Evolutionary conservation across 306 rosid species (phyloP), one percentile per base, ranked within the genome.

Genomic region (Ormosia emarginata): DNA sequence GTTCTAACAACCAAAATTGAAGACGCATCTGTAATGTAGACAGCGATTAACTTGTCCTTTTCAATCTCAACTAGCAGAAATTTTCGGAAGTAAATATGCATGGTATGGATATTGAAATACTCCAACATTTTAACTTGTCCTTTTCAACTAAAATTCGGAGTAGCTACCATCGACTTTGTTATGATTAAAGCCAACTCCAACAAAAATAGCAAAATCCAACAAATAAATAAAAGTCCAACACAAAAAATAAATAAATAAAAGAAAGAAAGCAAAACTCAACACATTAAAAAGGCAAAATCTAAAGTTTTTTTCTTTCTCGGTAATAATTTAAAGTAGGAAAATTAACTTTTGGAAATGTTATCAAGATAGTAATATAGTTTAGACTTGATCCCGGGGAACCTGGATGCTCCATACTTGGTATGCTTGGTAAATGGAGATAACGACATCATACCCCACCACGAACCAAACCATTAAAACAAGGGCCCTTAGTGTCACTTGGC

Each of bases 401-500:
- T 8, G 58, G 66, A 68, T 46, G 64, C 43, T 58, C 72, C 85
- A 58, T 36, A 68, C 4, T 67, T 67, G 32, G 39, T 34, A 55
- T 58, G 37, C 34, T n/a, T 57, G 1, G 33, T 79, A 39, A 67
- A 30, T 77, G n/a, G 10, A 70, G 82, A 69, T n/a, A 63, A 70
- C 52, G 39, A 75, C 77, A 34, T 44, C 55, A 53, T 65, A 58
- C 69, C 85, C 81, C 29, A 79, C 71, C 52, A 57, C 0, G 34
- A 12, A 67, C 62, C 30, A 71, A 67, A 46, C 56, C 44, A 67
- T 64, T 76, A 49, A 83, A 71, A 79, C 33, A 58, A 47, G 56
- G 80, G 41, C 50, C 75, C 32, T 44, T 7, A 0, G 43, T 62
- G 55, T 56, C 64, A 32, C 59, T 34, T 17, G 61, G 9, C 17